Base-by-base conservation (phyloP, 805 yeast species). In the Kodamaea kakaduensis region DNA sequence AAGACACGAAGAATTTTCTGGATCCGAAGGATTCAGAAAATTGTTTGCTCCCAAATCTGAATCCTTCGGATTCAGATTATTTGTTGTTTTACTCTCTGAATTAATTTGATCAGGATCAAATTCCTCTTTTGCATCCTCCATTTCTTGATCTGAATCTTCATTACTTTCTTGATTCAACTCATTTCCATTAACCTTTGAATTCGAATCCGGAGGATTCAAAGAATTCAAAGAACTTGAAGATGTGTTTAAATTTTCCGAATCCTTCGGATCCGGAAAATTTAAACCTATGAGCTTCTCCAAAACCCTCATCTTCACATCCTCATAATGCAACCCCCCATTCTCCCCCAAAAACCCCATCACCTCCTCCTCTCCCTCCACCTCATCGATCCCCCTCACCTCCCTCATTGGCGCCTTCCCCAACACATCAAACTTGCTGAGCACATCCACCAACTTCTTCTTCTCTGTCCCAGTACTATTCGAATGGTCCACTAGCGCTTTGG, bases 391-490 rank as follows among this genome's bases (percentile, higher is more conserved):
- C 8, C 46, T 44, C 6, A 42, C 26, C 3, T 25, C 28, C 3
- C 23, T 23, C 4, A 17, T 17, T 7, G 38, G 32, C 7, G 37
- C 39, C 8, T 24, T n/a, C 13, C 36, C 27, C 17, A 34, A 28
- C 13, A 25, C 25, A 12, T 28, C 14, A 37, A 60, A 62, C 3
- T 47, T 47, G 13, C 57, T 53, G n/a, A 66, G 50, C 1, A 65
- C 66, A 23, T 64, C 70, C 3, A 65, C 37, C 12, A 65, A 51
- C 27, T 56, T 54, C 9, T 51, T 37, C 25, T 57, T 56, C 30
- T 65, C 67, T 21, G 55, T 59, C 10, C 59, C 55, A 9, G 29
- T 6, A 6, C 12, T 26, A 16, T 8, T 13, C 12, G 29, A 7
- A 9, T 10, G 4, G 28, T 6, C 6, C 22, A 9, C 9, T 5